These are phyloP conservation scores for Euclidium syriacum DNA, from an alignment of 345 rosid species.

Conservation along the genomic window DNA sequence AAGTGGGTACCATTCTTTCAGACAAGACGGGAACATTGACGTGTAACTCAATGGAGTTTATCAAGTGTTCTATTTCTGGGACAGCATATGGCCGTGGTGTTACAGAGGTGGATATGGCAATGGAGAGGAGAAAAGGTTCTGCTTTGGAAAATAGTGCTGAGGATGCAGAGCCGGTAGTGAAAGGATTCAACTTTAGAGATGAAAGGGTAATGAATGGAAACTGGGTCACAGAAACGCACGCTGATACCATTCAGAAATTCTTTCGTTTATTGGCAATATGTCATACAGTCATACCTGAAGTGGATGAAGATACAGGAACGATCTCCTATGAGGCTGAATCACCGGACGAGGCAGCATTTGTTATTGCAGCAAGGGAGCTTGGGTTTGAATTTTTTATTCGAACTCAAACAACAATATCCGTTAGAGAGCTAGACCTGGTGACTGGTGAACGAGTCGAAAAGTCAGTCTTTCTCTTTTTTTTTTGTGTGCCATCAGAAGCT, in stretches of 20 bases:
- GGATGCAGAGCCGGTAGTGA: constrained; percentile 38
- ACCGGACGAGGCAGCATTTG: constrained; percentile 96
- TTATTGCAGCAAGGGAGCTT: constrained; percentile 89
- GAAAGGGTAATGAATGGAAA: constrained; percentile 73
- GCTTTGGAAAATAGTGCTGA: constrained; percentile 33
- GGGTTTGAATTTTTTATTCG: constrained; percentile 82
- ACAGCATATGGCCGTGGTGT: constrained; percentile 75
- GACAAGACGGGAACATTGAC: constrained; percentile 98
- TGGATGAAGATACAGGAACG: constrained; percentile 65
- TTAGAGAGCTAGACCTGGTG: constrained; percentile 53
- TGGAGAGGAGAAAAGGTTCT: constrained; percentile 50
- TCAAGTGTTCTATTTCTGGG: constrained; percentile 90
- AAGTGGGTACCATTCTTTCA: constrained; percentile 85
- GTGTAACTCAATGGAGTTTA: constrained; percentile 98
- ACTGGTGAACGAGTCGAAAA: constrained; percentile 64
- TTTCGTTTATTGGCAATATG: constrained; percentile 74
- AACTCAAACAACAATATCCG: constrained; percentile 64
- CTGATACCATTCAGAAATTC: constrained; percentile 63
- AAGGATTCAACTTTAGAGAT: constrained; percentile 89
- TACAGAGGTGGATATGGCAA: constrained; percentile 82
- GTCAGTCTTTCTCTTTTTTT: constrained; percentile 32
- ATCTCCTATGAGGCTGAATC: constrained; percentile 92
- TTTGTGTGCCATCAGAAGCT: neutral
- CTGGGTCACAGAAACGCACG: constrained; percentile 64
- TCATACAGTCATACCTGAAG: constrained; percentile 93